Conservation (phyloP, 1,284 basidiomycete species). For the Caloboletus firmus region DNA sequence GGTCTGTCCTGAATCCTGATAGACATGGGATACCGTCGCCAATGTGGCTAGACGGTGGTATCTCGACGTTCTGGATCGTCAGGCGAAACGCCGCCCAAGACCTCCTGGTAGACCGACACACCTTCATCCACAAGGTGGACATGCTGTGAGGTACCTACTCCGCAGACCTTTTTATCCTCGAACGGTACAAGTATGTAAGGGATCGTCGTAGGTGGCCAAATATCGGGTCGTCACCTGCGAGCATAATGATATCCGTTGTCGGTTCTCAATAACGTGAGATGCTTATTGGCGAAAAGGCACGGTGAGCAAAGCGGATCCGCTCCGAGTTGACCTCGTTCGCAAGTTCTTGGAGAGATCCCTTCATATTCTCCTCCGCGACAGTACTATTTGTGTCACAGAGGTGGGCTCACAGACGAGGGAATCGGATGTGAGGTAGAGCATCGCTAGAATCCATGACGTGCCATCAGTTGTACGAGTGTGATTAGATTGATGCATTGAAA, state of each 20-base stretch:
- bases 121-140: conserved; percentile 62
- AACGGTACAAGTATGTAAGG: conserved; percentile 87
- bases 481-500: too few species aligned
- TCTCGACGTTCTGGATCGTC: conserved; percentile 91
- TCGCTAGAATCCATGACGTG: too few species aligned
- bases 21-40: conserved; percentile 89
- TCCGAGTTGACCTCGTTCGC: conserved; percentile 83
- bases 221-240: conserved; percentile 93
- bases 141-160: conserved; percentile 87
- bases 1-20: conserved; percentile 87
- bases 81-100: conserved; percentile 89
- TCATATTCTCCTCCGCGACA: conserved; percentile 82
- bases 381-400: too few species aligned
- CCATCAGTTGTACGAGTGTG: too few species aligned
- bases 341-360: conserved; percentile 67
- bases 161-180: conserved; percentile 89
- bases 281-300: conserved; percentile 92
- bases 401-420: too few species aligned
- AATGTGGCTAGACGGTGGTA: conserved; percentile 84
- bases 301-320: conserved; percentile 81
- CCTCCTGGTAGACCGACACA: conserved; percentile 88
- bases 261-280: conserved; percentile 88
- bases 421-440: too few species aligned
- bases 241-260: conserved; percentile 92
- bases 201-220: conserved; percentile 88